Percentiles rank a stretch among this genome's conserved stretches.
These are phyloP conservation scores for Pelargonium nanum DNA, from an alignment of 345 rosid genomes.

Conservation along the genomic window DNA sequence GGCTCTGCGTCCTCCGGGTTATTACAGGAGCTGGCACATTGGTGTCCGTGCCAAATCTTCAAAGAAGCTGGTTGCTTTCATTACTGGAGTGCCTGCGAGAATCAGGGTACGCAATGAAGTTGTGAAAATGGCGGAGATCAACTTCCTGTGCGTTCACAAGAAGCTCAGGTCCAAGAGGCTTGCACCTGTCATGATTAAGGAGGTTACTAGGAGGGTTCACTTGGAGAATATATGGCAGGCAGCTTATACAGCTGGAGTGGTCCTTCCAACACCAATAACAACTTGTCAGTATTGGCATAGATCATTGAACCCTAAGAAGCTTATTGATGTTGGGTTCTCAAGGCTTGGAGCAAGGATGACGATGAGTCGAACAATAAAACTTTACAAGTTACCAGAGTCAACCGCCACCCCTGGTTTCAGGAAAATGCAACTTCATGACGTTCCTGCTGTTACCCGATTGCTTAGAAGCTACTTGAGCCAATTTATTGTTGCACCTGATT, in stretches of 20 bases:
- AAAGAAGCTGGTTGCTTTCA: slow-evolving; percentile 80
- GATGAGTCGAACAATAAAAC: slow-evolving; percentile 88
- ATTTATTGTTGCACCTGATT: slow-evolving; percentile 78
- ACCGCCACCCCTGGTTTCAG: slow-evolving; percentile 77
- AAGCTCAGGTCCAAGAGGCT: slow-evolving; percentile 90
- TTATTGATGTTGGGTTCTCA: slow-evolving; percentile 90
- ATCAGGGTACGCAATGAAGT: slow-evolving; percentile 67
- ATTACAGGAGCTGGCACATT: slow-evolving; percentile 72
- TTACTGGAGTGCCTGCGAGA: slow-evolving; percentile 82
- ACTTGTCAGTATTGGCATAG: slow-evolving; percentile 97
- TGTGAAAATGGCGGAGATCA: slow-evolving; percentile 87
- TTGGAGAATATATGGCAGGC: slow-evolving; percentile 96
- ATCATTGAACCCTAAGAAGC: slow-evolving; percentile 91
- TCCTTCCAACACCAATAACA: slow-evolving; percentile 82
- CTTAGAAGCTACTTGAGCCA: slow-evolving; percentile 59
- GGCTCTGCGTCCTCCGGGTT: slow-evolving; percentile 87
- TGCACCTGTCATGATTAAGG: slow-evolving; percentile 96
- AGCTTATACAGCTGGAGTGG: slow-evolving; percentile 84
- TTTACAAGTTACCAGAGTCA: slow-evolving; percentile 72
- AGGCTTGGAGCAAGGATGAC: slow-evolving; percentile 92
- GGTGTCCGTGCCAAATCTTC: slow-evolving; percentile 82
- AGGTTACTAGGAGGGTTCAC: slow-evolving; percentile 85
- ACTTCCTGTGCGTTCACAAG: slow-evolving; percentile 92
- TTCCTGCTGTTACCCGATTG: slow-evolving; percentile 76
- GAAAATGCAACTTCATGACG: slow-evolving; percentile 74